Evolutionary conservation across 108 stramenopile genomes (phyloP).

Genomic region (Bacterosira constricta): DNA sequence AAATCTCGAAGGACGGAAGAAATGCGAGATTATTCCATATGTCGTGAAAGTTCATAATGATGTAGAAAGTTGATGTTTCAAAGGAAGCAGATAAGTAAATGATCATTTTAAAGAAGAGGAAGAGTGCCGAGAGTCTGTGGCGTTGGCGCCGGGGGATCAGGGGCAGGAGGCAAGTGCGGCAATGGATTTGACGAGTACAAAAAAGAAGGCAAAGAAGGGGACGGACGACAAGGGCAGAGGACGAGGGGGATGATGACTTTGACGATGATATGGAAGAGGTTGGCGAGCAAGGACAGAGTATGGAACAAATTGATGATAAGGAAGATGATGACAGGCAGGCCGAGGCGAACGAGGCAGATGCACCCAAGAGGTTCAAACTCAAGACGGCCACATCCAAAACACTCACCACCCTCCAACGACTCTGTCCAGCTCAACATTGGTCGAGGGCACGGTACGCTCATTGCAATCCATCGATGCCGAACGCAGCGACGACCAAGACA

Average conservation of each 20-base stretch:
- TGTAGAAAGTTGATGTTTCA: no score
- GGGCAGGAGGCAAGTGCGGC: conserved; percentile 24
- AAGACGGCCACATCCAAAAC: conserved; percentile 41
- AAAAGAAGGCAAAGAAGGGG: neutral
- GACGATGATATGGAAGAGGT: conserved; percentile 5
- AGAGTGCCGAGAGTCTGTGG: conserved; percentile 11
- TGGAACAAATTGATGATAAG: conserved; percentile 36
- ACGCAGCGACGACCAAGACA: neutral
- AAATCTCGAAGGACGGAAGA: no score
- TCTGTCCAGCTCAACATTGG: conserved; percentile 26
- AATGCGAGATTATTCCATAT: no score
- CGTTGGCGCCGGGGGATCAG: conserved; percentile 34
- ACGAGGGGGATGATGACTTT: conserved; percentile 15
- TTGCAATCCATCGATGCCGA: conserved; percentile 30
- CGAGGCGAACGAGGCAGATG: neutral
- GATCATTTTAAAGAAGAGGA: conserved; percentile 34
- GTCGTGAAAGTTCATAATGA: no score
- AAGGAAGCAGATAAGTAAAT: no score
- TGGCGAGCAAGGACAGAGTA: conserved; percentile 26
- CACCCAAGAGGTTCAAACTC: conserved; percentile 14
- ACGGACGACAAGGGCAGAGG: conserved; percentile 9
- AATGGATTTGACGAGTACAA: conserved; percentile 15
- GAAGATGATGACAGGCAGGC: conserved; percentile 17
- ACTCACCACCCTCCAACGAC: conserved; percentile 47
- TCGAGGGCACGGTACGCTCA: conserved; percentile 19